Base-by-base conservation (phyloP, 2,329 filamentous ascomycete genomes). In the Microsporum audouinii region DNA sequence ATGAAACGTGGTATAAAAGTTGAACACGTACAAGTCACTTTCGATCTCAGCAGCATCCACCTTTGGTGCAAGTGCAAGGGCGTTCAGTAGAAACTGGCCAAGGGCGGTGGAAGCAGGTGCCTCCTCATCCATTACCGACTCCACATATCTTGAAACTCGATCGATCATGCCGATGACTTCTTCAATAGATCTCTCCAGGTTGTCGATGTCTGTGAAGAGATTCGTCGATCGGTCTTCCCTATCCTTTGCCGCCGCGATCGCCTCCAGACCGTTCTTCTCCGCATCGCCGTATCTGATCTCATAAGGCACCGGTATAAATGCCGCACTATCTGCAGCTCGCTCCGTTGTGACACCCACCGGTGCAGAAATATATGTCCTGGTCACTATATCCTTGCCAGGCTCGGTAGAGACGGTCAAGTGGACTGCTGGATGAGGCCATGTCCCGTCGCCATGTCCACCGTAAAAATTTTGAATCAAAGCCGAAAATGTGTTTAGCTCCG, bases 381-480 rank as follows among this genome's bases (percentile, higher is more conserved):
- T 89, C 77, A 92, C 88, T 68, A 97, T 89, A 68, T 94, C 87
- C 78, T 90, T 82, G 70, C 91, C 91, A 49, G 94, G 85, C 66
- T 91, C 86, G 64, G 91, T 96, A 65, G 87, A 91, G 67, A 97
- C 90, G 65, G 94, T 99, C 75, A 99, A 82, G 79, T 99, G 94
- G 57, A 99, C 88, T 66, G 94, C 92, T n/a, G 94, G 94, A 78
- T 96, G 89, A 60, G 94, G 94, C 80, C 88, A 96, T 62, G 94
- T 99, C 73, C 94, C 94, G 66, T 96, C 95, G 71, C 95, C 94
- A 71, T 95, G 91, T 72, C 90, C 89, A 72, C 88, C 89, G 82
- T 97, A 99, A 82, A 97, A 99, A 82, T 99, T 99, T 79, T 99
- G 94, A 78, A 96, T 99, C 70, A 99, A 84, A 70, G 94, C 94